Evolutionary conservation across 2,329 filamentous ascomycete species (phyloP).

Genomic region (Penicillium brevicompactum): DNA sequence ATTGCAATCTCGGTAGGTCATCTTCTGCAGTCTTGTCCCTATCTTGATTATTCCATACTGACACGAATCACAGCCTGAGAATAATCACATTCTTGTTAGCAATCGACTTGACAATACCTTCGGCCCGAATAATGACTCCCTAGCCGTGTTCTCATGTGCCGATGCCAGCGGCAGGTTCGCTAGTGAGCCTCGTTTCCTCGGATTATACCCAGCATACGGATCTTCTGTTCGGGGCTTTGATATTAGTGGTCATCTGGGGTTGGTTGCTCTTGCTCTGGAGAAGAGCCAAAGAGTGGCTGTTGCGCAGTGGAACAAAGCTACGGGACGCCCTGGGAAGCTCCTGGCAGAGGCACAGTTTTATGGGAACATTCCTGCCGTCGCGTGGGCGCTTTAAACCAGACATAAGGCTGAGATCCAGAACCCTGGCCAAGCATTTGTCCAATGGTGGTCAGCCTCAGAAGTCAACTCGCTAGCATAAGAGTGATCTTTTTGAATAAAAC

Average conservation of each 20-base stretch:
- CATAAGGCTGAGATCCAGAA: no score
- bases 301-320: constrained; percentile 58
- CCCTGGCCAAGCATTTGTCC: no score
- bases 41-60: no score
- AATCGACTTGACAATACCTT: constrained; percentile 20
- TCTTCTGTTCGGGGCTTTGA: constrained; percentile 65
- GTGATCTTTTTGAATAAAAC: no score
- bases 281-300: constrained; percentile 59
- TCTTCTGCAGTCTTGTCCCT: not conserved
- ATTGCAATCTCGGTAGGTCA: constrained; percentile 16
- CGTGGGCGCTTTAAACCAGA: constrained; percentile 10
- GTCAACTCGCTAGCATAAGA: no score
- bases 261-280: constrained; percentile 58
- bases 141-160: constrained; percentile 16
- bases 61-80: constrained; percentile 8
- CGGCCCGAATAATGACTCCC: constrained; percentile 13
- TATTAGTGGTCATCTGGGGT: constrained; percentile 61
- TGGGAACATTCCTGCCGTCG: constrained; percentile 12
- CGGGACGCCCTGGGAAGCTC: constrained; percentile 56
- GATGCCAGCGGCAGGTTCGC: not conserved
- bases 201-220: constrained; percentile 64
- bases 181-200: constrained; percentile 43
- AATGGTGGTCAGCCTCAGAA: no score
- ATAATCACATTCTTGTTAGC: constrained; percentile 15
- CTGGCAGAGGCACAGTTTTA: constrained; percentile 5